Evolutionary conservation across 1,139 yeast genomes (phyloP).

Genomic region (Blastobotrys buckinghamii): DNA sequence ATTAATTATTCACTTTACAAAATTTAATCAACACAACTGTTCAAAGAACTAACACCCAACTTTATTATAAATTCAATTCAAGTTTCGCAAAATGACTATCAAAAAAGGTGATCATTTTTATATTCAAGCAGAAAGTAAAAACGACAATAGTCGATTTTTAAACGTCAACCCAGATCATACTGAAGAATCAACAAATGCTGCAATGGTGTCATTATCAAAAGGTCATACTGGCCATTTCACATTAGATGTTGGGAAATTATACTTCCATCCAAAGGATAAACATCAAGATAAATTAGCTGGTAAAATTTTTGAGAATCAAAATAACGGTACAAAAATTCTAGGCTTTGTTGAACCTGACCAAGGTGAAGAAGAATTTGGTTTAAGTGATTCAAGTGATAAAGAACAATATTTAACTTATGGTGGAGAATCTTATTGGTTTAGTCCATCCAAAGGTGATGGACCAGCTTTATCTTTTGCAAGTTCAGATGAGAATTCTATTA

Average conservation of each 20-base stretch:
- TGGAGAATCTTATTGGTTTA: constrained; percentile 1
- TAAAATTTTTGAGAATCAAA: neutral
- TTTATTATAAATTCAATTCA: no score
- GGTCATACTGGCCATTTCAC: neutral
- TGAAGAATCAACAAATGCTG: neutral
- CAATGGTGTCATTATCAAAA: neutral
- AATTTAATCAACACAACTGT: no score
- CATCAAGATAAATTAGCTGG: neutral
- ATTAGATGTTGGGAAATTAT: neutral
- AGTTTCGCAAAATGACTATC: neutral
- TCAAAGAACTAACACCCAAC: no score
- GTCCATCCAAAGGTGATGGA: neutral
- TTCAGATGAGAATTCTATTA: neutral
- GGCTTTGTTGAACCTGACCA: neutral
- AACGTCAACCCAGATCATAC: neutral
- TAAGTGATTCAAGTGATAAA: neutral
- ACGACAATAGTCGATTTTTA: neutral
- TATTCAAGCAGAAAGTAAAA: neutral
- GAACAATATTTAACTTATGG: neutral
- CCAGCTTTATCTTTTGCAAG: neutral
- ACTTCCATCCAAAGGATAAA: constrained; percentile 2
- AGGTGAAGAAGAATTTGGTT: neutral
- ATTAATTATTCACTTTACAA: no score
- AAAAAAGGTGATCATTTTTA: neutral
- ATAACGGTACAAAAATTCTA: neutral